A percentile compares a stretch with the other conserved stretches of the same genome.
phyloP scores from a whole-genome alignment of 2,329 filamentous ascomycete species.

The Rutstroemia sydowiana region DNA sequence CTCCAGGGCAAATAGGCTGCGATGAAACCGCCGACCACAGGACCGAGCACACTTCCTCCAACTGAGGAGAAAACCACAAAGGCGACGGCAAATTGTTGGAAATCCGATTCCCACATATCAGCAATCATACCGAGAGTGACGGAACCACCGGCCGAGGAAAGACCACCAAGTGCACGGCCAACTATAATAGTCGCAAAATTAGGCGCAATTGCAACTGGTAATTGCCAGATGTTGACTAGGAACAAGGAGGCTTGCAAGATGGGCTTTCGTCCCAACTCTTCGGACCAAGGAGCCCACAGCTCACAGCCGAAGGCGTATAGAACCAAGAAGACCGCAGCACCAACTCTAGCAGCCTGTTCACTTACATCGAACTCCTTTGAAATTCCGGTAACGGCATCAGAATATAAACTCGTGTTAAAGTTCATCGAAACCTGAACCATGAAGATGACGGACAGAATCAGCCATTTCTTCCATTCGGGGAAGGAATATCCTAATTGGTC shows the following conservation, averaged over 20 bases:
- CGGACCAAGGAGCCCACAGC: slow-evolving; percentile 81
- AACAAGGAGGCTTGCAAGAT: slow-evolving; percentile 67
- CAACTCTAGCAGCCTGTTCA: slow-evolving; percentile 60
- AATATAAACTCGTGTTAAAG: slow-evolving; percentile 70
- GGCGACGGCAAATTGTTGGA: slow-evolving; percentile 68
- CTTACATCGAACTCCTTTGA: slow-evolving; percentile 61
- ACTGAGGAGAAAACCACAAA: slow-evolving; percentile 76
- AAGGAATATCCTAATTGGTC: slow-evolving; percentile 58
- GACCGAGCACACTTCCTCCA: slow-evolving; percentile 67
- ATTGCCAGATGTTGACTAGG: slow-evolving; percentile 70
- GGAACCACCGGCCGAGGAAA: slow-evolving; percentile 65
- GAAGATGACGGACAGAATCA: slow-evolving; percentile 65
- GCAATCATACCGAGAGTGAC: slow-evolving; percentile 71
- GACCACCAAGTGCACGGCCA: slow-evolving; percentile 61
- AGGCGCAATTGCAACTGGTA: slow-evolving; percentile 64
- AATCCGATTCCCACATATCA: slow-evolving; percentile 63
- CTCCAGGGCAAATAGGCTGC: slow-evolving; percentile 61
- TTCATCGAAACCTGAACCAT: slow-evolving; percentile 71
- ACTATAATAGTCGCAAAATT: slow-evolving; percentile 67
- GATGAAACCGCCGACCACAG: slow-evolving; percentile 71
- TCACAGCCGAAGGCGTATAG: slow-evolving; percentile 81
- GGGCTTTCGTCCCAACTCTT: slow-evolving; percentile 72
- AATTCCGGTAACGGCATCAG: slow-evolving; percentile 60
- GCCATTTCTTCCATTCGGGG: slow-evolving; percentile 57
- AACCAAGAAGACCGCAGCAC: slow-evolving; percentile 72